Conservation (phyloP, 208 protist genomes). For the Leptomonas pyrrhocoris region DNA sequence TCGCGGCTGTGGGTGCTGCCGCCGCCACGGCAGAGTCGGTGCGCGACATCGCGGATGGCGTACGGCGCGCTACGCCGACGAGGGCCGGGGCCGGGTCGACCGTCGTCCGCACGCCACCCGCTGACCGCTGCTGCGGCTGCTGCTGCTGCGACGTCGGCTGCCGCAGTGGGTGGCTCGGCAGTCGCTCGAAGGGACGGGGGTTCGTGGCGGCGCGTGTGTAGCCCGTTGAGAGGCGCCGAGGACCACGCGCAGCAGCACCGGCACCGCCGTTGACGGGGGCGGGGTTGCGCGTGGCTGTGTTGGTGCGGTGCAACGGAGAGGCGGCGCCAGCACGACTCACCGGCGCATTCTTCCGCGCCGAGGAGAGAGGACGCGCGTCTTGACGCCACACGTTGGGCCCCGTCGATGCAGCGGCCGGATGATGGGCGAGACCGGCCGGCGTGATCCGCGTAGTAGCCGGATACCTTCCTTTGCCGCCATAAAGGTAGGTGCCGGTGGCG, state of each 20-base stretch:
- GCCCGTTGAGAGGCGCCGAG: constrained; percentile 4
- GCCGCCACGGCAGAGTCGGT: background rate
- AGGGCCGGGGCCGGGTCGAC: constrained; percentile 35
- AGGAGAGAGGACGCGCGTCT: background rate
- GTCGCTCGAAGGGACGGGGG: constrained; percentile 18
- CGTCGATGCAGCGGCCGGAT: background rate
- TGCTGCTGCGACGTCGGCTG: background rate
- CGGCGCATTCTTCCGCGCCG: constrained; percentile 9
- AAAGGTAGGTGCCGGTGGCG: constrained; percentile 30
- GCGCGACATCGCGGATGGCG: constrained; percentile 14
- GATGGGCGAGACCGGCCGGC: background rate
- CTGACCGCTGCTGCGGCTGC: background rate
- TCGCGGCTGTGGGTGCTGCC: background rate
- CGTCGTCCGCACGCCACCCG: background rate
- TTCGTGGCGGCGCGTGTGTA: constrained; percentile 14
- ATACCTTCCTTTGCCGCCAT: background rate
- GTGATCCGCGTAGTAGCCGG: background rate
- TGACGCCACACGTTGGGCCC: background rate
- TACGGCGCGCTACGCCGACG: constrained; percentile 16
- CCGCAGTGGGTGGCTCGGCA: constrained; percentile 8
- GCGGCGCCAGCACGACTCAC: background rate
- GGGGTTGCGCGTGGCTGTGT: constrained; percentile 8
- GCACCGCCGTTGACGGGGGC: background rate
- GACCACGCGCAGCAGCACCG: background rate
- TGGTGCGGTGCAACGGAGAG: constrained; percentile 28